A percentile compares a stretch with the other conserved stretches of the same genome.
phyloP scores from a whole-genome alignment of 495 filamentous ascomycete species.

The Neurospora sublineolata region DNA sequence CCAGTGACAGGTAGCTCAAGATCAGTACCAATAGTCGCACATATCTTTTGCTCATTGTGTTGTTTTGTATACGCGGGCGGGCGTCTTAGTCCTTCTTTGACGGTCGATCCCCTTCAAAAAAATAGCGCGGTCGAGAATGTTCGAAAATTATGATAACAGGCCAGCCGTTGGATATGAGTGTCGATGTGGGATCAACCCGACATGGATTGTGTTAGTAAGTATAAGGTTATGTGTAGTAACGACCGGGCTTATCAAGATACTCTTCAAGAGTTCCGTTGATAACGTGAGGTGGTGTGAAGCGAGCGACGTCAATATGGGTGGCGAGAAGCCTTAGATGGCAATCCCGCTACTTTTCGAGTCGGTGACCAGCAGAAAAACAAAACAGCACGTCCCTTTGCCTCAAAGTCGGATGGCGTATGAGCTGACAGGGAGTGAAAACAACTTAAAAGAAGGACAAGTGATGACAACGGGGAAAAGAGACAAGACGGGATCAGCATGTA shows the following conservation, averaged over 20 bases:
- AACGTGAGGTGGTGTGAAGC: background rate
- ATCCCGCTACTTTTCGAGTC: background rate
- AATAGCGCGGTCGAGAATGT: conserved; percentile 3
- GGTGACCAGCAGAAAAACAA: background rate
- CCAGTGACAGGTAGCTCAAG: conserved; percentile 26
- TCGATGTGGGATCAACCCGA: conserved; percentile 25
- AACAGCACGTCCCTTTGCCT: background rate
- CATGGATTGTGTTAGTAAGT: conserved; percentile 6
- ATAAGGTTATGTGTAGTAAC: conserved; percentile 2
- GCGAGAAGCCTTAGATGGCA: background rate
- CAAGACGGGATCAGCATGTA: background rate
- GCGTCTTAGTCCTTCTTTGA: conserved; percentile 4
- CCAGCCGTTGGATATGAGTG: conserved; percentile 23
- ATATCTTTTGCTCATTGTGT: conserved; percentile 29
- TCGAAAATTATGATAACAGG: conserved; percentile 13
- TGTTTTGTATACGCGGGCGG: conserved; percentile 5
- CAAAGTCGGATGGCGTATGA: background rate
- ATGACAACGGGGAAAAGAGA: background rate
- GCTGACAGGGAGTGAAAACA: background rate
- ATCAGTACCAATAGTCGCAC: conserved; percentile 20
- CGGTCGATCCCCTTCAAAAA: background rate
- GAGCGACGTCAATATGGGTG: background rate
- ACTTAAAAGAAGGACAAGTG: background rate
- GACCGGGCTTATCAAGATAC: conserved; percentile 2
- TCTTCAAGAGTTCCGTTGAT: conserved; percentile 1